Base-by-base conservation (phyloP, 345 rosid genomes). In the Diplotaxis tenuifolia region DNA sequence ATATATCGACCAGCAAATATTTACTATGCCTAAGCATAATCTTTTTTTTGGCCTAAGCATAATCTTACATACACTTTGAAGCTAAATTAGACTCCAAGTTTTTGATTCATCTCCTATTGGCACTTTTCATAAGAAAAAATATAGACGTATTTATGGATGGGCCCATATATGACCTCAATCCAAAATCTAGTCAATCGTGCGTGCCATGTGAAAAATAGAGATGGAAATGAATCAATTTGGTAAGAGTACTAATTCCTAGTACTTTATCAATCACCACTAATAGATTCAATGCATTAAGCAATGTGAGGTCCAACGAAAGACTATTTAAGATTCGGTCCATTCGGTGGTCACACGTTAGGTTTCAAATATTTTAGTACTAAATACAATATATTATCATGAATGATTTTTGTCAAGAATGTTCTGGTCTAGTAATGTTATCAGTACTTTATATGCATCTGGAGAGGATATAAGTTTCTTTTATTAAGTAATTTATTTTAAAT, bases 201-300 rank as follows among this genome's bases (percentile, higher is more conserved):
- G 52, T 22, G 54, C 61, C 72, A 57, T 36, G 66, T 56, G 28
- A 14, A 18, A 9, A 21, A 11, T n/a, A 62, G 38, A 20, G 64
- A 66, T 58, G 60, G 65, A 15, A 50, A 4, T 5, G 15, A 23
- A 25, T 60, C 19, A 75, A 22, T 59, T 32, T 67, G 34, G 62
- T 59, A 67, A 50, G 50, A 68, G 73, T 36, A 53, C 9, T 34
- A 50, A 50, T 50, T 50, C 55, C 55, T 50, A 50, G 11, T 9
- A 18, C 23, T 49, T 54, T 22, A 21, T 10, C 67, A 59, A 23
- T 74, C 16, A 8, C 29, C 15, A 21, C 47, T 52, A 36, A 52
- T 50, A 67, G 16, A 58, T 75, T 62, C 78, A 74, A 22, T 23
- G 78, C 55, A 74, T 50, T 49, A 36, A 50, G 54, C 54, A 59